Evolutionary conservation across 768 basidiomycete genomes (phyloP).

Genomic region (Trametes punicea): DNA sequence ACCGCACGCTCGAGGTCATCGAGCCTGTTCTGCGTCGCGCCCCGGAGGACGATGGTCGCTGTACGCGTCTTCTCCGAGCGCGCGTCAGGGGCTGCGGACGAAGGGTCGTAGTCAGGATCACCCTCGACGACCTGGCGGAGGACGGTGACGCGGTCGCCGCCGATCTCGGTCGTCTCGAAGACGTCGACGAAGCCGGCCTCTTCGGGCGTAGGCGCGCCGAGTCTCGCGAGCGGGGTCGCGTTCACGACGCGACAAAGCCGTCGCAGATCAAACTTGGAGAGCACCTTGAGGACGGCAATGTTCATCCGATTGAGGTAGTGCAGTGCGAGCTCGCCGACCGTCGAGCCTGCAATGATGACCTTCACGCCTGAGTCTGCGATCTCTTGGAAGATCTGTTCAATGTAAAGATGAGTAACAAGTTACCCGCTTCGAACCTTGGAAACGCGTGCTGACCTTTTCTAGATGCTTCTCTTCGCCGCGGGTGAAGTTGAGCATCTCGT

Average conservation of each 20-base stretch:
- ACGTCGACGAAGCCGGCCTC: constrained; percentile 93
- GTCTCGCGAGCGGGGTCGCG: constrained; percentile 91
- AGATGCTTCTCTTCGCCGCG: constrained; percentile 94
- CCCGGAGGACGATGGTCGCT: constrained; percentile 92
- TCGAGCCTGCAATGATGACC: constrained; percentile 89
- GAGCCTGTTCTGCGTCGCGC: constrained; percentile 89
- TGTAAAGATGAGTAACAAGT: no score
- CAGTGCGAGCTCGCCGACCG: constrained; percentile 91
- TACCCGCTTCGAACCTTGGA: no score
- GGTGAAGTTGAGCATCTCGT: constrained; percentile 97
- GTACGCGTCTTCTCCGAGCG: constrained; percentile 76
- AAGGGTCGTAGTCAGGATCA: constrained; percentile 63
- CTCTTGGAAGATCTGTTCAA: constrained; percentile 86
- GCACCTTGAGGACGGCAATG: constrained; percentile 94
- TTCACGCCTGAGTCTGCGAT: constrained; percentile 95
- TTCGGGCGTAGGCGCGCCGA: constrained; percentile 94
- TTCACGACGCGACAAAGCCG: constrained; percentile 92
- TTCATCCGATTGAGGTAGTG: constrained; percentile 94
- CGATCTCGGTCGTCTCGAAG: constrained; percentile 94
- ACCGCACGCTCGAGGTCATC: constrained; percentile 96
- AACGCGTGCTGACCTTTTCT: no score
- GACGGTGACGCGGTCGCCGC: constrained; percentile 97
- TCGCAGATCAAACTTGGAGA: constrained; percentile 97
- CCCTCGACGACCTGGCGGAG: constrained; percentile 76
- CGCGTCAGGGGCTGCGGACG: constrained; percentile 14